Base-by-base conservation (phyloP, 768 basidiomycete species). In the Stropharia rugosoannulata region DNA sequence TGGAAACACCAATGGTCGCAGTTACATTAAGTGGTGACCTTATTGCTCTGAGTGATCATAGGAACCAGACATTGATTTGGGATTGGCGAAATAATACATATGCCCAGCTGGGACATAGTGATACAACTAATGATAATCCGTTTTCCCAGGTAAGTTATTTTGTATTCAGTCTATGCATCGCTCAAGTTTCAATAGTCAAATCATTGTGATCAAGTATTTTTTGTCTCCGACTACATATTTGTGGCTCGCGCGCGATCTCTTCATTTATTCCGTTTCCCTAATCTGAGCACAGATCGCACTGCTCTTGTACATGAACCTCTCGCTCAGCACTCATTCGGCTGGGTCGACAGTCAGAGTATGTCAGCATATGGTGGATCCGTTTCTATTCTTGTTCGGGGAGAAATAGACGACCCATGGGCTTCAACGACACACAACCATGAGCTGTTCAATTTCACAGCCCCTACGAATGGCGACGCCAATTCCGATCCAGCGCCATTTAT, bases 351-450 rank as follows among this genome's bases (percentile, higher is more conserved):
- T 7, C 73, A 84, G 37, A 77, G 77, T 2, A 74, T 81, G 1
- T 49, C 51, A 12, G 29, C 60, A n/a, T 57, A 47, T 39, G 18
- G n/a, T 39, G 43, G n/a, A 42, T 16, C 42, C 12, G 13, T 86
- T 15, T 77, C 79, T 0, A 74, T 88, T 48, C 74, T 89, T 8
- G 67, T 86, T 13, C 81, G 86, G 16, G 74, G 77, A 32, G 81
- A 85, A 63, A 80, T 75, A 59, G 80, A 83, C 53, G 78, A 88
- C 59, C 84, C 84, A 0, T 87, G 86, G 86, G 68, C 78, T 10
- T 66, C 76, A 0, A 73, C 76, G 29, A 69, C 71, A 1, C 74
- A 78, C 63, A 73, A 68, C 9, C 70, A 88, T n/a, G 77, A 82
- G 39, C 64, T 85, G n/a, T 83, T 87, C 18, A 60, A 70, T 7